phyloP scores from a whole-genome alignment of 768 basidiomycete genomes.

The Tephrocybe sp. region DNA sequence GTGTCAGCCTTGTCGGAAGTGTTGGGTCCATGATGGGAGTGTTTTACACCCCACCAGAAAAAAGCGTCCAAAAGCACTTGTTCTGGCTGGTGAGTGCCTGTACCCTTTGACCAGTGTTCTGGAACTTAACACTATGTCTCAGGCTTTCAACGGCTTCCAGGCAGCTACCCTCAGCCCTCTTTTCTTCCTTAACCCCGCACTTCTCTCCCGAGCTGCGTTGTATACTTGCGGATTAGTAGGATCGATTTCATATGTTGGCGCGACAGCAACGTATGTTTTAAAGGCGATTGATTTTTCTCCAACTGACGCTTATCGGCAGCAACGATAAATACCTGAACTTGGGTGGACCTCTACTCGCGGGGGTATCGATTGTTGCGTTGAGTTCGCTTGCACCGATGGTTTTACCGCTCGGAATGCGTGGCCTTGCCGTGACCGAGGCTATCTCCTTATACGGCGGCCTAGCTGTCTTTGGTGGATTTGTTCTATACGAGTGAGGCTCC shows the following conservation, averaged over 20 bases:
- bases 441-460: slow-evolving; percentile 86
- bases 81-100: slow-evolving; percentile 68
- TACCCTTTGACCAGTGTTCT: neutral
- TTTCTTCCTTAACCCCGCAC: slow-evolving; percentile 85
- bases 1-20: slow-evolving; percentile 72
- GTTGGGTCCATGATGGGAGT: slow-evolving; percentile 87
- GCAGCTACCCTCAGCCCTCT: slow-evolving; percentile 83
- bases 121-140: neutral
- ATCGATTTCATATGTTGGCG: slow-evolving; percentile 81
- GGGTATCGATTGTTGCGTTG: slow-evolving; percentile 84
- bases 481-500: slow-evolving; percentile 73
- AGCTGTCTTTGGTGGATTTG: slow-evolving; percentile 83
- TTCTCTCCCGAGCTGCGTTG: slow-evolving; percentile 82
- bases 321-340: slow-evolving; percentile 84
- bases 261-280: slow-evolving; percentile 67
- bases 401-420: slow-evolving; percentile 78
- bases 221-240: slow-evolving; percentile 89
- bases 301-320: slow-evolving; percentile 23
- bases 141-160: slow-evolving; percentile 87
- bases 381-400: slow-evolving; percentile 87
- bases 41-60: slow-evolving; percentile 76
- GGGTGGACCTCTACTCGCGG: slow-evolving; percentile 86
- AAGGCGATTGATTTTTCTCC: neutral
- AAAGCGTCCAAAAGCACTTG: slow-evolving; percentile 69
- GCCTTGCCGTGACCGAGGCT: slow-evolving; percentile 71